Evolutionary conservation across 2,329 filamentous ascomycete species (phyloP).

Genomic region (Pseudocercospora musae): DNA sequence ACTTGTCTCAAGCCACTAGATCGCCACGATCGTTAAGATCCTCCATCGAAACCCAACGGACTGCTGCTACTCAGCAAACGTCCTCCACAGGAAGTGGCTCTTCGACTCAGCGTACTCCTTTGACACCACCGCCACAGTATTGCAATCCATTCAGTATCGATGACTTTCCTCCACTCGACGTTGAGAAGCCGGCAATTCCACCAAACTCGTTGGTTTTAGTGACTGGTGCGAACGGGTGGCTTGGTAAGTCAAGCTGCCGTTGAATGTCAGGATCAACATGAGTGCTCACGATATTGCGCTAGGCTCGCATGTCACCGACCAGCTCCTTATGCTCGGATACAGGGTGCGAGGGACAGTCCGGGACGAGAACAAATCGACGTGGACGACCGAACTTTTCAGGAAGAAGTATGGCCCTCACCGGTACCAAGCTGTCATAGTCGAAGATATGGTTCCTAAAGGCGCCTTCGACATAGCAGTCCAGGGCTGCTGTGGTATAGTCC

Average conservation of each 20-base stretch:
- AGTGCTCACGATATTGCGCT: conserved; percentile 7
- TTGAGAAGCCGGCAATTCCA: neutral
- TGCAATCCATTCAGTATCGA: neutral
- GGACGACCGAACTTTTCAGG: conserved; percentile 27
- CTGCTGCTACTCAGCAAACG: neutral
- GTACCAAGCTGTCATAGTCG: conserved; percentile 42
- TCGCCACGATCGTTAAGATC: neutral
- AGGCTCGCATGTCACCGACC: conserved; percentile 30
- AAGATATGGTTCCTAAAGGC: conserved; percentile 37
- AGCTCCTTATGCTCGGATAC: conserved; percentile 29
- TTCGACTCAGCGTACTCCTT: neutral
- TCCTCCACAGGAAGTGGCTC: neutral
- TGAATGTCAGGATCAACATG: neutral
- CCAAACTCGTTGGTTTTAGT: conserved; percentile 8
- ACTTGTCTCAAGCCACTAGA: neutral
- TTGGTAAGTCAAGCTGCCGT: neutral
- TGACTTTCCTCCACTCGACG: neutral
- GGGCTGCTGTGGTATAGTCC: conserved; percentile 43
- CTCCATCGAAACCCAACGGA: neutral
- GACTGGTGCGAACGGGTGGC: conserved; percentile 30
- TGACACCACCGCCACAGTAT: conserved; percentile 5
- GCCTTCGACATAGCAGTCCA: conserved; percentile 43
- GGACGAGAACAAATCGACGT: conserved; percentile 26
- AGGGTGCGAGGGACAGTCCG: conserved; percentile 31
- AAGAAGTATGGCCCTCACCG: conserved; percentile 29